Base-by-base conservation (phyloP, 2,329 filamentous ascomycete species). In the Fusarium staphyleae region DNA sequence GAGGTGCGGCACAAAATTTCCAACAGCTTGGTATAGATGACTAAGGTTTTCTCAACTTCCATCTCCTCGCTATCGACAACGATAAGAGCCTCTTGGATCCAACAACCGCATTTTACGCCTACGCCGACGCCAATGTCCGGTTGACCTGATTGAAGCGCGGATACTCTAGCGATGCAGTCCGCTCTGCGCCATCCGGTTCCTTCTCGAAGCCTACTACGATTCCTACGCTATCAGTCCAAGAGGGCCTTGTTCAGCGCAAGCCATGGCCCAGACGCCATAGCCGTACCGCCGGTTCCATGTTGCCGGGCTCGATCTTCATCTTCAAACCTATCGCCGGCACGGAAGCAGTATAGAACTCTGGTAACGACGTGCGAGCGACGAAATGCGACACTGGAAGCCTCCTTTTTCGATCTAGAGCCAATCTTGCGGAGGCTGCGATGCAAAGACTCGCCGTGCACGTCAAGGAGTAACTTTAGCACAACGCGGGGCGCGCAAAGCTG, bases 171-270 rank as follows among this genome's bases (percentile, higher is more conserved):
- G 57, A 84, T 83, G 78, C 76, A 76, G 60, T 72, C 74, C 55
- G 69, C 72, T 60, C 65, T 78, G 66, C 74, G 72, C 58, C 57
- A 70, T 33, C 75, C 77, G 41, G 81, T 79, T 44, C 83, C 83
- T 19, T 85, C 82, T 44, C 74, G 73, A 61, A 77, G 72, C 52
- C 82, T 93, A 15, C 78, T 95, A 58, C 86, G 86, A 63, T 93
- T 90, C 71, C 80, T 95, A 59, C 86, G 85, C 62, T 83, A 79
- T 47, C 90, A 93, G 72, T 85, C 88, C 60, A 82, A 89, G 64
- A 78, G 78, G 48, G 69, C 82, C 57, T 81, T 84, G 65, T 80
- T 82, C 71, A 76, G 69, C 48, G 70, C 75, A 72, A 76, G 70
- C 43, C 69, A 75, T 47, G 78, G 75, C 65, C 68, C 18, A 28